Evolutionary conservation across 1,284 basidiomycete genomes (phyloP).

Genomic region (Heliocybe sulcata): DNA sequence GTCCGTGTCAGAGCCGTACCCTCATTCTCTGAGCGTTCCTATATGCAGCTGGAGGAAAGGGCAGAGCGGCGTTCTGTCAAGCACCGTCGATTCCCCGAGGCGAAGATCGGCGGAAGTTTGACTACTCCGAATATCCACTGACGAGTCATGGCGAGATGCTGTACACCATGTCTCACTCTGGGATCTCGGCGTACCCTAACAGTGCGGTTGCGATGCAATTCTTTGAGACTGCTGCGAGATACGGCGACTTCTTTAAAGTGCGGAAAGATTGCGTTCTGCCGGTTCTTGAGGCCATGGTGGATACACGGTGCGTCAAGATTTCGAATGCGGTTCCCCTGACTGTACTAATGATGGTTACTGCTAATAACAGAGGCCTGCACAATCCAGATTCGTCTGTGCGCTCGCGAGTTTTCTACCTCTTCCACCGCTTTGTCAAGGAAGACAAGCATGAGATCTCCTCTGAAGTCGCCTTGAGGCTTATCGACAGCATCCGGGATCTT

Average conservation of each 20-base stretch:
- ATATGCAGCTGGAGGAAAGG: conserved; percentile 59
- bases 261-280: conserved; percentile 83
- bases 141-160: conserved; percentile 91
- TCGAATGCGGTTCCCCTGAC: too few species aligned
- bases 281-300: conserved; percentile 86
- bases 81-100: conserved; percentile 52
- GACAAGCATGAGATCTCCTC: conserved; percentile 73
- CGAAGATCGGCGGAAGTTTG: conserved; percentile 55
- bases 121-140: conserved; percentile 83
- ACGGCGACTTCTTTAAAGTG: conserved; percentile 94
- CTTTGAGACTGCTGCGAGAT: conserved; percentile 90
- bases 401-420: conserved; percentile 86
- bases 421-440: conserved; percentile 90
- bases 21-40: not conserved
- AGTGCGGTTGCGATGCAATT: conserved; percentile 88
- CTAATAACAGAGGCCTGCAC: conserved; percentile 91
- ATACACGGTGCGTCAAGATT: conserved; percentile 49
- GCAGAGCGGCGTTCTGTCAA: conserved; percentile 69
- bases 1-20: not conserved
- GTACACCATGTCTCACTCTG: conserved; percentile 76
- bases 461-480: conserved; percentile 65
- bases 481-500: conserved; percentile 71
- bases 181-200: conserved; percentile 81
- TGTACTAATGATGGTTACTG: conserved; percentile 1
- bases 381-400: conserved; percentile 69